A percentile compares a stretch with the other conserved stretches of the same genome.
Evolutionary conservation across 1,284 basidiomycete genomes (phyloP).

Genomic region (Ganoderma lingzhi): DNA sequence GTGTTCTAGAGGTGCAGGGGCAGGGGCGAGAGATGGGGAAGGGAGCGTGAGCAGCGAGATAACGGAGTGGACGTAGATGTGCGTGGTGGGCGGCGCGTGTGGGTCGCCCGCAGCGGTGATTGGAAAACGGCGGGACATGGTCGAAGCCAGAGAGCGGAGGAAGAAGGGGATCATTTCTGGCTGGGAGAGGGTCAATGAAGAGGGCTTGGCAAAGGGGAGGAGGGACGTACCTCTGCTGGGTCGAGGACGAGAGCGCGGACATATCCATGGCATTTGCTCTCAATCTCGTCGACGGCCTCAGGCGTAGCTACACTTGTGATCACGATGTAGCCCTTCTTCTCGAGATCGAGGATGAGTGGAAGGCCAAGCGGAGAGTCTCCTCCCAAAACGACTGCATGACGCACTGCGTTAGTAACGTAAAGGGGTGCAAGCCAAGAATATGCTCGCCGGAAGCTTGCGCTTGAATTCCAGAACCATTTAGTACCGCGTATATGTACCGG

Average conservation of each 20-base stretch:
- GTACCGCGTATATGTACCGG: not conserved
- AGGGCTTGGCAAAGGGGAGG: not conserved
- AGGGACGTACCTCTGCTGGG: constrained; percentile 66
- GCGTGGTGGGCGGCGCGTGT: constrained; percentile 66
- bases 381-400: constrained; percentile 77
- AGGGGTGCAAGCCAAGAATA: not conserved
- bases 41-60: constrained; percentile 74
- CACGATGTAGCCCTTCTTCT: constrained; percentile 81
- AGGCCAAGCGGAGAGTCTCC: constrained; percentile 76
- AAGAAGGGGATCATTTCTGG: constrained; percentile 76
- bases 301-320: constrained; percentile 77
- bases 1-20: constrained; percentile 72
- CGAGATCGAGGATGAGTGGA: constrained; percentile 75
- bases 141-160: constrained; percentile 78
- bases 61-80: constrained; percentile 75
- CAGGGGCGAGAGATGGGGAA: constrained; percentile 43
- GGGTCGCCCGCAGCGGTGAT: constrained; percentile 81
- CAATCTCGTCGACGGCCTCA: constrained; percentile 68
- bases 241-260: constrained; percentile 82
- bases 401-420: constrained; percentile 4
- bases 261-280: constrained; percentile 72
- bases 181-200: constrained; percentile 45
- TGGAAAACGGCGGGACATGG: constrained; percentile 84
- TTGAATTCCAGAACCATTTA: not conserved
- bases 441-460: not conserved